These are phyloP conservation scores for Hordeum pubiflorum DNA, from an alignment of 202 grass and related monocot species.

Conservation along the genomic window DNA sequence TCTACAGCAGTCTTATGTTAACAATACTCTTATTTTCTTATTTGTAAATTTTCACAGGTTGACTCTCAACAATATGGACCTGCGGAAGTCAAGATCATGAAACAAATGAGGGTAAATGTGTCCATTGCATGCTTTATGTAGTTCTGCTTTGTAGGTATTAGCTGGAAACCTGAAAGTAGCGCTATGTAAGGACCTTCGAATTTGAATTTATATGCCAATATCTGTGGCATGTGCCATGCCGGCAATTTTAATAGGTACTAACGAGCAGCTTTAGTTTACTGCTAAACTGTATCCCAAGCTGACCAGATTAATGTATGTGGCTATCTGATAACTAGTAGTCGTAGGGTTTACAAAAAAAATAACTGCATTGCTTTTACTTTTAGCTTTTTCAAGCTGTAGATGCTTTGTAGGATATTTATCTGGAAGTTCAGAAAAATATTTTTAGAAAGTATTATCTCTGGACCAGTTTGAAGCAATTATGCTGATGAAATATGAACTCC, in stretches of 20 bases:
- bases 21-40: neutral
- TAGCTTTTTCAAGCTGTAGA: neutral
- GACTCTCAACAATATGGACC: conserved; percentile 56
- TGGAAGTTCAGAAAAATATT: neutral
- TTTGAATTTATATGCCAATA: neutral
- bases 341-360: neutral
- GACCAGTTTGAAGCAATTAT: neutral
- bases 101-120: conserved; percentile 70
- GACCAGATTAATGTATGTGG: neutral
- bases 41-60: conserved; percentile 41
- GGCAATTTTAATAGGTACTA: neutral
- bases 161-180: neutral
- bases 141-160: neutral
- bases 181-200: neutral
- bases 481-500: neutral
- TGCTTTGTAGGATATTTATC: neutral
- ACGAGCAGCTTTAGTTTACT: neutral
- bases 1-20: neutral
- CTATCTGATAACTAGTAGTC: neutral
- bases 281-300: neutral
- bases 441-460: neutral
- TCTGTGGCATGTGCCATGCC: neutral
- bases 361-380: neutral
- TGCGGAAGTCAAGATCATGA: conserved; percentile 73
- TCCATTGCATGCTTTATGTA: neutral